These are phyloP conservation scores for Juglanconis sp. DNA, from an alignment of 2,329 filamentous ascomycete species.

Conservation along the genomic window DNA sequence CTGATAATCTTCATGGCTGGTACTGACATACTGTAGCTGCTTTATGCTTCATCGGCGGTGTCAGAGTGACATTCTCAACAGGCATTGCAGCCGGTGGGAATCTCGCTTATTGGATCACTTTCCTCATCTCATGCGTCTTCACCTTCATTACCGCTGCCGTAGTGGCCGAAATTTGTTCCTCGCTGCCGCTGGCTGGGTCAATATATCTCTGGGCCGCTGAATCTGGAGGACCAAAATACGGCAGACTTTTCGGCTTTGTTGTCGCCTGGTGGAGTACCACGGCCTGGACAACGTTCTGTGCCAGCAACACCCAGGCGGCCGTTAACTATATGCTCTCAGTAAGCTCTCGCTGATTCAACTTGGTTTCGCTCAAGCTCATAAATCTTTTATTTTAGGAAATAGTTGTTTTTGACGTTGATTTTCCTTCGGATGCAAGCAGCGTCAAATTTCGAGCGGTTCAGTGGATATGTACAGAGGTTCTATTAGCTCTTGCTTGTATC, in stretches of 20 bases:
- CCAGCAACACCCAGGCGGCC: constrained; percentile 49
- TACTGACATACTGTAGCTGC: constrained; percentile 41
- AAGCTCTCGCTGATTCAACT: constrained; percentile 13
- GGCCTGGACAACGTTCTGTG: constrained; percentile 58
- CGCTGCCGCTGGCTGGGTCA: constrained; percentile 55
- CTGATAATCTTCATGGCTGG: not conserved
- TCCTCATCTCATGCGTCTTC: constrained; percentile 56
- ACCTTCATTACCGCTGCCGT: constrained; percentile 60
- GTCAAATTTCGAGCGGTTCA: constrained; percentile 59
- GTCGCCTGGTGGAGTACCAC: constrained; percentile 64
- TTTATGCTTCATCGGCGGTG: constrained; percentile 58
- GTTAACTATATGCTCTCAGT: constrained; percentile 52
- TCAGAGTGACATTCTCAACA: constrained; percentile 59
- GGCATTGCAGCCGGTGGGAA: constrained; percentile 60
- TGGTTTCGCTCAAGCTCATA: not conserved
- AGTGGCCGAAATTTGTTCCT: constrained; percentile 59
- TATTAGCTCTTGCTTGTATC: constrained; percentile 47
- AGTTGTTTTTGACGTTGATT: constrained; percentile 53
- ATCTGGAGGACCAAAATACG: constrained; percentile 51
- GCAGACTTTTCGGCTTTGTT: constrained; percentile 56
- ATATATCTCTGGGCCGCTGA: constrained; percentile 63
- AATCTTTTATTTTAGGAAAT: constrained; percentile 41
- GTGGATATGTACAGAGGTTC: constrained; percentile 54
- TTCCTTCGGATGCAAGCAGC: constrained; percentile 48
- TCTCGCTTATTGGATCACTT: constrained; percentile 61